Conservation (phyloP, 2,329 filamentous ascomycete species). For the Phoma sp. region DNA sequence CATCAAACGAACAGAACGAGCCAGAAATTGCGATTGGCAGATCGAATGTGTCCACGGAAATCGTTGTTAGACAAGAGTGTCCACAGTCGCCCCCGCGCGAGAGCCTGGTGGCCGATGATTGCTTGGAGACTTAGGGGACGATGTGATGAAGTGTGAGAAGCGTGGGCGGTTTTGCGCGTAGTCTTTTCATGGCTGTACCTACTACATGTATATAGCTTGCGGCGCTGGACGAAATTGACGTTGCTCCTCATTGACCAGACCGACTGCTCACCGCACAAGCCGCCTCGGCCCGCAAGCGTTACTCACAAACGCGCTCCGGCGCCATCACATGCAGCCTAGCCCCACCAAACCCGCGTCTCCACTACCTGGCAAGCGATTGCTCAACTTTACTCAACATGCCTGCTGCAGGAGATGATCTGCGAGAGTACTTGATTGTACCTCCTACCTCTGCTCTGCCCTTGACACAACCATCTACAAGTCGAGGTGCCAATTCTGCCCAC, state of each 20-base stretch:
- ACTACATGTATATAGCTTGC: neutral
- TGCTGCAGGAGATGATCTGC: conserved; percentile 27
- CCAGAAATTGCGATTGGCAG: neutral
- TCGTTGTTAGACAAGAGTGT: neutral
- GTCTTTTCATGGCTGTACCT: neutral
- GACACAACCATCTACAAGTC: conserved; percentile 32
- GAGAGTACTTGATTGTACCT: conserved; percentile 27
- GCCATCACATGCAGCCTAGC: conserved; percentile 31
- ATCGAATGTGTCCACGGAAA: no score
- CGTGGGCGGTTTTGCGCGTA: neutral
- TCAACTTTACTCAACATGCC: conserved; percentile 11
- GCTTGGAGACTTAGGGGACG: neutral
- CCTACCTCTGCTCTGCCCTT: neutral
- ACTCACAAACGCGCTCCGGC: conserved; percentile 27
- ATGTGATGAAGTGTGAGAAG: neutral
- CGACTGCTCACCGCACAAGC: conserved; percentile 1
- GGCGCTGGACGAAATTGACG: neutral
- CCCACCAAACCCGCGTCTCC: conserved; percentile 10
- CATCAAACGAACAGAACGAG: neutral
- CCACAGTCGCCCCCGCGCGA: neutral
- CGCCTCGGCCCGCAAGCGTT: conserved; percentile 4
- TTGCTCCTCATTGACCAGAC: no score
- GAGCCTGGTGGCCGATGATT: neutral
- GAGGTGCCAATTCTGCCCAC: neutral
- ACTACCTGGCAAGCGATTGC: conserved; percentile 9